phyloP scores from a whole-genome alignment of 2,329 filamentous ascomycete species.

The Paraconiothyrium brasiliense region DNA sequence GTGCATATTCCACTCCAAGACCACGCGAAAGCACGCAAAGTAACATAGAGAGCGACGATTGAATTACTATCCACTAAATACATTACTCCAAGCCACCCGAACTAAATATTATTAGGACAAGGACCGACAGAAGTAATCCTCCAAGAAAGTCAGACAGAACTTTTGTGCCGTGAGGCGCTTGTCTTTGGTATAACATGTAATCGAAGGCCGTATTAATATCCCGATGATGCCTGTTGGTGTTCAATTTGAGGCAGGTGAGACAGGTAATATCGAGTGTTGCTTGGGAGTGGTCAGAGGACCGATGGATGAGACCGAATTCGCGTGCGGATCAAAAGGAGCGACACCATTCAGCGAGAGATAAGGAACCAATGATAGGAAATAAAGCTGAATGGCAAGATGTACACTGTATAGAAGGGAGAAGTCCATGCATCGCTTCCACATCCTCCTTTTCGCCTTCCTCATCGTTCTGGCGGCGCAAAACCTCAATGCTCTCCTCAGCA shows the following conservation, averaged over 20 bases:
- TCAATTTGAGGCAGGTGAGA: constrained; percentile 15
- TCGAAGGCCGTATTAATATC: constrained; percentile 24
- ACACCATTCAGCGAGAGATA: constrained; percentile 9
- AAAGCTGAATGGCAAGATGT: constrained; percentile 29
- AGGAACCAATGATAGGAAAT: constrained; percentile 7
- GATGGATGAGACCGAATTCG: neutral
- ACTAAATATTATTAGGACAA: neutral
- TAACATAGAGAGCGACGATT: neutral
- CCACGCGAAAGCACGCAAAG: neutral
- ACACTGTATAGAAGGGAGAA: constrained; percentile 35
- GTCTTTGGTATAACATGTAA: constrained; percentile 28
- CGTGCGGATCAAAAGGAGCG: constrained; percentile 4
- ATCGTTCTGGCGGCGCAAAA: neutral
- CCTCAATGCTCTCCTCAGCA: neutral
- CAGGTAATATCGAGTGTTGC: constrained; percentile 6
- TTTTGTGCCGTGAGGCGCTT: constrained; percentile 36
- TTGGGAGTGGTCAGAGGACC: neutral
- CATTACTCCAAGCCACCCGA: constrained; percentile 11
- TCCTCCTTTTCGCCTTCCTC: constrained; percentile 7
- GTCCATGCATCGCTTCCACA: constrained; percentile 1
- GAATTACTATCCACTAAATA: neutral
- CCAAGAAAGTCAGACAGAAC: constrained; percentile 4
- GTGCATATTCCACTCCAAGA: neutral
- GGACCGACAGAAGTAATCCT: constrained; percentile 6
- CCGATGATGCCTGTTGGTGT: constrained; percentile 17